Evolutionary conservation across 306 rosid genomes (phyloP).

Genomic region (Acacia melanoxylon): DNA sequence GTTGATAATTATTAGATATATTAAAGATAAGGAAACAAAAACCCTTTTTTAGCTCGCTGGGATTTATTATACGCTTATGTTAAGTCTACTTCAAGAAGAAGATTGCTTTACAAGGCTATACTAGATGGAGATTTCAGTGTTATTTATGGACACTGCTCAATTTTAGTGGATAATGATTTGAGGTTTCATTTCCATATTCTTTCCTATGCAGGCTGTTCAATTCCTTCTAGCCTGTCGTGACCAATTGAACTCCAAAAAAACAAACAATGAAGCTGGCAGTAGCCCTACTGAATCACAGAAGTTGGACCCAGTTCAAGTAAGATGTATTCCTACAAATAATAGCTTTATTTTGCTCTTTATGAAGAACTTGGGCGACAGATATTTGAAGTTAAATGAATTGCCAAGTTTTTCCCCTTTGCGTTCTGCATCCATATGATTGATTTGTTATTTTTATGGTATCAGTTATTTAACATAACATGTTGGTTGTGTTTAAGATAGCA

Average conservation of each 20-base stretch:
- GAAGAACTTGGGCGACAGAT: conserved; percentile 5
- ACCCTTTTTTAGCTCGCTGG: not conserved
- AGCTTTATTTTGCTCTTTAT: conserved; percentile 7
- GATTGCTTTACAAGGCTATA: conserved; percentile 14
- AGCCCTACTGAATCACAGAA: conserved; percentile 45
- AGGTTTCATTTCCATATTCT: conserved; percentile 19
- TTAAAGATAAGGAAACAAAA: not conserved
- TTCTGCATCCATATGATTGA: conserved; percentile 4
- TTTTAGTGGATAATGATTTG: conserved; percentile 10
- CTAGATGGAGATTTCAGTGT: conserved; percentile 9
- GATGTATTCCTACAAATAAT: conserved; percentile 27
- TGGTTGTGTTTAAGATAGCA: not conserved
- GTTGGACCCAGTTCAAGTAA: conserved; percentile 84
- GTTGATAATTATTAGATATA: conserved; percentile 1
- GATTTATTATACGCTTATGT: conserved; percentile 4
- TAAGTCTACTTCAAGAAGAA: not conserved
- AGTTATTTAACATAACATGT: conserved; percentile 1
- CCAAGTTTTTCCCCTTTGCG: not conserved
- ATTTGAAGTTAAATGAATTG: conserved; percentile 10
- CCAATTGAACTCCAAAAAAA: conserved; percentile 38
- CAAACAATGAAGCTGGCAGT: conserved; percentile 40
- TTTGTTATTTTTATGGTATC: conserved; percentile 5
- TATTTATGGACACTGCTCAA: not conserved
- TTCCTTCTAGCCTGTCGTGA: conserved; percentile 65
- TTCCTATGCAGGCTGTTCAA: conserved; percentile 71